These are phyloP conservation scores for Wickerhamomyces alni DNA, from an alignment of 805 yeast species.

Conservation along the genomic window DNA sequence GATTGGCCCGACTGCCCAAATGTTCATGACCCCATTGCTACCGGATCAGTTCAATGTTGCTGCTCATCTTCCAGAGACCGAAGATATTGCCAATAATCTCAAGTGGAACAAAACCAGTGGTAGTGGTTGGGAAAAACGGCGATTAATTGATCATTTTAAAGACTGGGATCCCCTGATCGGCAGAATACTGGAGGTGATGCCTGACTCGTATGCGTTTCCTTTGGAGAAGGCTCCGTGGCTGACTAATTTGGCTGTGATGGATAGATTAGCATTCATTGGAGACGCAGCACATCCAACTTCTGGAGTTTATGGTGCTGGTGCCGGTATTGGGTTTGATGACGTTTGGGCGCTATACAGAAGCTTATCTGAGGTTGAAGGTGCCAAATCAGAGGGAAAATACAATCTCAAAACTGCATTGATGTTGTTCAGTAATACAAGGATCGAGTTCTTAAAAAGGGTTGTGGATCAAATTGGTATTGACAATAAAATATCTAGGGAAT, in stretches of 20 bases:
- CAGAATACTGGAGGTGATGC: slow-evolving; percentile 8
- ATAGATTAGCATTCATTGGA: slow-evolving; percentile 11
- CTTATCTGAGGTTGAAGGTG: slow-evolving; percentile 2
- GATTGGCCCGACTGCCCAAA: slow-evolving; percentile 6
- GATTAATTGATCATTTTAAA: slow-evolving; percentile 9
- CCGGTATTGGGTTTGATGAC: slow-evolving; percentile 13
- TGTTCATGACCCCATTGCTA: slow-evolving; percentile 10
- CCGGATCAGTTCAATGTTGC: slow-evolving; percentile 12
- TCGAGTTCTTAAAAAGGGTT: slow-evolving; percentile 6
- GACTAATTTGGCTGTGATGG: slow-evolving; percentile 3
- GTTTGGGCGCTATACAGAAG: slow-evolving; percentile 10
- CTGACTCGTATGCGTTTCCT: slow-evolving; percentile 12
- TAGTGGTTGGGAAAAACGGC: slow-evolving; percentile 7
- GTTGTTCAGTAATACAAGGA: slow-evolving; percentile 8
- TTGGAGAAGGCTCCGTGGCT: slow-evolving; percentile 13
- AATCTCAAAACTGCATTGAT: slow-evolving; percentile 6
- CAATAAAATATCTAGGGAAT: neutral
- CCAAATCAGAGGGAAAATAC: neutral
- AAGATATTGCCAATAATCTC: slow-evolving; percentile 4
- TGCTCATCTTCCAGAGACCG: slow-evolving; percentile 9
- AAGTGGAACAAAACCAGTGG: slow-evolving; percentile 12
- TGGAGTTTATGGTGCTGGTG: slow-evolving; percentile 14
- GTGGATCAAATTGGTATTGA: slow-evolving; percentile 9
- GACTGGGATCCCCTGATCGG: slow-evolving; percentile 14
- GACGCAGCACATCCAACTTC: slow-evolving; percentile 16